phyloP scores from a whole-genome alignment of 805 yeast species.

The Starmera dryadoides region DNA sequence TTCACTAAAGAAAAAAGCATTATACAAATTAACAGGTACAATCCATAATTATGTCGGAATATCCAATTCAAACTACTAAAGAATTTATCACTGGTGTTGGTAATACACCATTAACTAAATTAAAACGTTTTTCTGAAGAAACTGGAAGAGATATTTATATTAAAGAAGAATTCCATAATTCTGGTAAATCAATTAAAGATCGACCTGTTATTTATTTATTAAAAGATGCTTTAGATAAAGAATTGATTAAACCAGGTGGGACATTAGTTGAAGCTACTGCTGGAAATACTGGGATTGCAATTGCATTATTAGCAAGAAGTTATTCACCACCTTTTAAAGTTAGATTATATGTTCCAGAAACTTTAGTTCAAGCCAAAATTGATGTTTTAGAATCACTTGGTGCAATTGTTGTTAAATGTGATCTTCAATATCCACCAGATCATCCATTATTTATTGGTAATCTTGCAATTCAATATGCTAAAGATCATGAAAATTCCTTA shows the following conservation, averaged over 20 bases:
- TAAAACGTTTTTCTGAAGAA: conserved; percentile 50
- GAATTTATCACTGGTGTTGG: conserved; percentile 36
- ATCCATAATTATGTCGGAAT: too few relatives aligned
- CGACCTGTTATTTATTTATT: conserved; percentile 70
- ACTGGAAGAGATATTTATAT: conserved; percentile 72
- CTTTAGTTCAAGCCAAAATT: conserved; percentile 64
- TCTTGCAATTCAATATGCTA: conserved; percentile 22
- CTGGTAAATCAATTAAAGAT: conserved; percentile 82
- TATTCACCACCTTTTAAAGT: conserved; percentile 35
- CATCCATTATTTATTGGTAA: conserved; percentile 36
- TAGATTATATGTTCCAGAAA: conserved; percentile 72
- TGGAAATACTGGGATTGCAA: conserved; percentile 80
- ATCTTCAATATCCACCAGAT: conserved; percentile 48
- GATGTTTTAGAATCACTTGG: conserved; percentile 53
- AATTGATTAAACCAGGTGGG: conserved; percentile 54
- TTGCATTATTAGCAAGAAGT: conserved; percentile 53
- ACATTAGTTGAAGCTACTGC: conserved; percentile 75
- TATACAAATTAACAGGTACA: too few relatives aligned
- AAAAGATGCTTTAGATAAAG: conserved; percentile 45
- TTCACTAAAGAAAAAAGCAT: too few relatives aligned
- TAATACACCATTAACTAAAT: conserved; percentile 62
- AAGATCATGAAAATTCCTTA: conserved; percentile 40
- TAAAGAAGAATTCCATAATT: conserved; percentile 64
- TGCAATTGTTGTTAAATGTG: conserved; percentile 56
- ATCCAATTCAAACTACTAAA: conserved; percentile 11